These are phyloP conservation scores for Penicillium taxi DNA, from an alignment of 495 filamentous ascomycete genomes.

Conservation along the genomic window DNA sequence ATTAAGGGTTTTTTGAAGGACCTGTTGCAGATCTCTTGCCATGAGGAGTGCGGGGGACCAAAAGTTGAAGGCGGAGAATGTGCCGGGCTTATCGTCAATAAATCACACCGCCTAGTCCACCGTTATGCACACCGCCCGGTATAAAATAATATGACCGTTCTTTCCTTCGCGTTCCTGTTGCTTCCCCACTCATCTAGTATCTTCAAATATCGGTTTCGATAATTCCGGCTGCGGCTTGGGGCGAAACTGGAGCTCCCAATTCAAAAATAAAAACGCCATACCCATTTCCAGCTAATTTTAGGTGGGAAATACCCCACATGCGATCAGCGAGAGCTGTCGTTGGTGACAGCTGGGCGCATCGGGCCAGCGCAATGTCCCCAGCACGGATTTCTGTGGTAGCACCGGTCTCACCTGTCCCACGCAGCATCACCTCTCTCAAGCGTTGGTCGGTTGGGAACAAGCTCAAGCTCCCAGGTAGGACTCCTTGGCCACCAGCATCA, in stretches of 20 bases:
- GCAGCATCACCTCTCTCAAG: slow-evolving; percentile 66
- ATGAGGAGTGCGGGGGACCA: slow-evolving; percentile 14
- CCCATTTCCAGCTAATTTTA: no score
- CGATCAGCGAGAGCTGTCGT: slow-evolving; percentile 38
- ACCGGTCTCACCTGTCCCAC: slow-evolving; percentile 19
- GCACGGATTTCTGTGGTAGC: neutral
- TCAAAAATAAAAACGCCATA: no score
- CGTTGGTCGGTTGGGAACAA: slow-evolving; percentile 73
- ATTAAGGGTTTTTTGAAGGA: slow-evolving; percentile 36
- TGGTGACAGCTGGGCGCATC: slow-evolving; percentile 20
- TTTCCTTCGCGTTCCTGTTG: no score
- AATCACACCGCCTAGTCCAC: no score
- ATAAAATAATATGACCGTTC: neutral
- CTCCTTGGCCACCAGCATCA: neutral
- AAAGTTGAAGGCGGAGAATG: neutral
- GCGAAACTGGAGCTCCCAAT: no score
- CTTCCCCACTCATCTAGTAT: no score
- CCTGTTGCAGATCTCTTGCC: slow-evolving; percentile 32
- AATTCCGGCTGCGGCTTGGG: no score
- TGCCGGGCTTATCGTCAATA: slow-evolving; percentile 3
- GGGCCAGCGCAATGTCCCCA: slow-evolving; percentile 11
- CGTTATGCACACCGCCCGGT: no score
- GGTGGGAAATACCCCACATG: no score
- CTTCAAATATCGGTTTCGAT: no score
- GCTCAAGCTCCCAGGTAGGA: slow-evolving; percentile 57